Evolutionary conservation across 1,284 basidiomycete species (phyloP).

Genomic region (Malassezia globosa): DNA sequence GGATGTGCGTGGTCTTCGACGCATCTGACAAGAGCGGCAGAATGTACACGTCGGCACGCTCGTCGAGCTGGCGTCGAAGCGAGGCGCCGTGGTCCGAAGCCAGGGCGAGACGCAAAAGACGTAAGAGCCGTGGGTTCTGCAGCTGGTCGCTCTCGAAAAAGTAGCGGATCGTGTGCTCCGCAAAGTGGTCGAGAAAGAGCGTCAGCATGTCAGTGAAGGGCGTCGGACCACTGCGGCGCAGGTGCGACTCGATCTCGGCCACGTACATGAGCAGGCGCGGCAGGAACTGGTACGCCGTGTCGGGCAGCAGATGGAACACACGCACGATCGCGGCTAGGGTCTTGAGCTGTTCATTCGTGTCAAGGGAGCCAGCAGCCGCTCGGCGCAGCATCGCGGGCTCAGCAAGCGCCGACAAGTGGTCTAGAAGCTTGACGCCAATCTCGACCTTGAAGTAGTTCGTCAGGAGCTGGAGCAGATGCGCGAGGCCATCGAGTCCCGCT

Average conservation of each 20-base stretch:
- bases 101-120: slow-evolving; percentile 34
- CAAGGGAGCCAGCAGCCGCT: slow-evolving; percentile 34
- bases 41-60: slow-evolving; percentile 22
- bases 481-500: slow-evolving; percentile 81
- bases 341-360: slow-evolving; percentile 80
- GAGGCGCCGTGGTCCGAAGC: slow-evolving; percentile 30
- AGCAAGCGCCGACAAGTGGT: slow-evolving; percentile 55
- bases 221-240: slow-evolving; percentile 77
- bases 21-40: slow-evolving; percentile 32
- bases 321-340: slow-evolving; percentile 89
- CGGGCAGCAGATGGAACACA: slow-evolving; percentile 79
- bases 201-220: slow-evolving; percentile 90
- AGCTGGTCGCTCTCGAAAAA: slow-evolving; percentile 62
- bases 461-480: slow-evolving; percentile 82
- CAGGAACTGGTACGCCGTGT: slow-evolving; percentile 83
- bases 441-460: slow-evolving; percentile 99
- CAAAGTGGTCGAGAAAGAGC: slow-evolving; percentile 81
- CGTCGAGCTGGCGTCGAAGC: slow-evolving; percentile 31
- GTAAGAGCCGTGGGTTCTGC: slow-evolving; percentile 49
- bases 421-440: slow-evolving; percentile 91
- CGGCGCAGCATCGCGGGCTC: slow-evolving; percentile 33
- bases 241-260: slow-evolving; percentile 81
- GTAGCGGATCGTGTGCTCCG: slow-evolving; percentile 69
- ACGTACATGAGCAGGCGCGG: slow-evolving; percentile 73
- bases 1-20: slow-evolving; percentile 21